Conservation (phyloP, 805 yeast genomes). For the Metschnikowia gruessii region DNA sequence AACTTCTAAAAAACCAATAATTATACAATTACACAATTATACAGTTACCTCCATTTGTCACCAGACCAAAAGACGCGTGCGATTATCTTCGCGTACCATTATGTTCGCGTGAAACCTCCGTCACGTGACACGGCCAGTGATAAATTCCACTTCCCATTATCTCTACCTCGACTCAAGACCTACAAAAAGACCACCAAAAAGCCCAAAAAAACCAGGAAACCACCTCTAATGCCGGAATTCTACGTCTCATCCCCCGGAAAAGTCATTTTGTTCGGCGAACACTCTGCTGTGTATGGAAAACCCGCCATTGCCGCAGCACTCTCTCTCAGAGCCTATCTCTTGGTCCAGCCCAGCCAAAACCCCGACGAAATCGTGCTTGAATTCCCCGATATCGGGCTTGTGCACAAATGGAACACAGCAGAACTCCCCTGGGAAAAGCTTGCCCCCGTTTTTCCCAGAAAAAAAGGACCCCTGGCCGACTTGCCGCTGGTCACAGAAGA, state of each 20-base stretch:
- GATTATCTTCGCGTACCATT: too few relatives aligned
- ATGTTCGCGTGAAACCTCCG: too few relatives aligned
- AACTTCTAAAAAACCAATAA: too few relatives aligned
- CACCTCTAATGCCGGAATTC: constrained; percentile 42
- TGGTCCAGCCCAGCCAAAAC: constrained; percentile 51
- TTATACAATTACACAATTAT: too few relatives aligned
- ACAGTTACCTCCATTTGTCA: too few relatives aligned
- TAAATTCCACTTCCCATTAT: too few relatives aligned
- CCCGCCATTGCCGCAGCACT: constrained; percentile 97
- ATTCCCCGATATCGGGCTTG: constrained; percentile 74
- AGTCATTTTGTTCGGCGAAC: constrained; percentile 94
- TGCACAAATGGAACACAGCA: constrained; percentile 56
- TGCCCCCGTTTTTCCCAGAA: constrained; percentile 5
- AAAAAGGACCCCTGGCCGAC: constrained; percentile 14
- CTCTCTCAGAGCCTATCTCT: constrained; percentile 75
- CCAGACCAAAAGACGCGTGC: too few relatives aligned
- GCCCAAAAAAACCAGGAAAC: too few relatives aligned
- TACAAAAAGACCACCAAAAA: too few relatives aligned
- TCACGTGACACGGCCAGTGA: too few relatives aligned
- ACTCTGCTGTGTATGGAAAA: constrained; percentile 88
- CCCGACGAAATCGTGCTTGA: constrained; percentile 53
- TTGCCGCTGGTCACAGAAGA: constrained; percentile 45
- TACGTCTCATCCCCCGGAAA: constrained; percentile 94
- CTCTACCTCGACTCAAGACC: too few relatives aligned
- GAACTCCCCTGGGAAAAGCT: constrained; percentile 60